Conservation (phyloP, 2,329 filamentous ascomycete genomes). For the Diaporthe ampelina region DNA sequence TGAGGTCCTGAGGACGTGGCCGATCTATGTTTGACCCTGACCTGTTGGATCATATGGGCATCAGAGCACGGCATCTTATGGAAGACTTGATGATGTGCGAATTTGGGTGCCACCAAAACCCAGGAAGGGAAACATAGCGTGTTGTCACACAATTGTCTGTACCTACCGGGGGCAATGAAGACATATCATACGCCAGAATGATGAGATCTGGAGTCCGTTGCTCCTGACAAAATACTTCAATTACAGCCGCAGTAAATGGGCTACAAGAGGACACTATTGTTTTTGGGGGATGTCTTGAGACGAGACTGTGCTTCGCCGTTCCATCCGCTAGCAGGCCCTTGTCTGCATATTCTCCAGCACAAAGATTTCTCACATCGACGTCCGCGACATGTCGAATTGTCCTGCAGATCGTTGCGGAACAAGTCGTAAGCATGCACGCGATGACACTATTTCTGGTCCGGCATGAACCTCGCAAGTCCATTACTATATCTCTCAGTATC, state of each 20-base stretch:
- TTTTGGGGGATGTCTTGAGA: neutral
- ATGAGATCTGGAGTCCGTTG: no score
- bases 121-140: neutral
- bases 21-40: neutral
- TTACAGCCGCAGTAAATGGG: neutral
- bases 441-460: neutral
- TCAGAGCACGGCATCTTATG: neutral
- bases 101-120: neutral
- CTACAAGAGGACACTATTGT: neutral
- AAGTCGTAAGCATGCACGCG: neutral
- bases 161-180: neutral
- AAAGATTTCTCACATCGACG: neutral
- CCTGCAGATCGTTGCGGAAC: neutral
- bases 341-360: neutral
- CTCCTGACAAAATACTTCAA: no score
- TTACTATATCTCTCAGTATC: slow-evolving; percentile 30
- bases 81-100: neutral
- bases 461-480: neutral
- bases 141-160: neutral
- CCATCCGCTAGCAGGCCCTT: neutral
- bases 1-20: neutral
- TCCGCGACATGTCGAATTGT: neutral
- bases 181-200: neutral
- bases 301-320: neutral
- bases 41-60: neutral